Evolutionary conservation across 306 rosid genomes (phyloP).

Genomic region (Cercis canadensis): DNA sequence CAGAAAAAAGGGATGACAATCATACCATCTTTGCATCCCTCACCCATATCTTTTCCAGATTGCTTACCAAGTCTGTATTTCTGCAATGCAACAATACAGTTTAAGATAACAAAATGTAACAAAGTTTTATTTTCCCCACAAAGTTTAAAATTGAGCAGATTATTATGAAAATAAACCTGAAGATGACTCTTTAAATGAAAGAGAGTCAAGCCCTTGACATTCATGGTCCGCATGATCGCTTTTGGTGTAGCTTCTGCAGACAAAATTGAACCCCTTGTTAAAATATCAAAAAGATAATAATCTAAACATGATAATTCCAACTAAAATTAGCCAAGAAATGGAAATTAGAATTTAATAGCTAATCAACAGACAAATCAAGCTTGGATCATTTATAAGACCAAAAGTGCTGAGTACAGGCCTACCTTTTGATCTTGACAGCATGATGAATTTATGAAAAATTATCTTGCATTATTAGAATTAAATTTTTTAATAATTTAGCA

Average conservation of each 20-base stretch:
- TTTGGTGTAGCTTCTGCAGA: constrained; percentile 98
- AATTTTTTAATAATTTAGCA: neutral
- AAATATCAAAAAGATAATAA: constrained; percentile 39
- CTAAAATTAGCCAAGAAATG: neutral
- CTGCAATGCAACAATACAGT: constrained; percentile 58
- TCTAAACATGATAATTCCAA: constrained; percentile 17
- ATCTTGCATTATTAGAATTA: neutral
- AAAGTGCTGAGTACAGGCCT: constrained; percentile 7
- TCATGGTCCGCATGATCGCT: constrained; percentile 99
- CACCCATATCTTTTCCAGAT: constrained; percentile 91
- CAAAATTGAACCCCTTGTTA: constrained; percentile 45
- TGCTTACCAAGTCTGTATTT: constrained; percentile 97
- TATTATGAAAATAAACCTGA: constrained; percentile 63
- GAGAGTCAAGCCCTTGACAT: constrained; percentile 96
- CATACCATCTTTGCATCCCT: constrained; percentile 90
- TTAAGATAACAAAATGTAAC: constrained; percentile 12
- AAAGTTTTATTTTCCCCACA: constrained; percentile 32
- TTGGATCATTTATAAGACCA: constrained; percentile 12
- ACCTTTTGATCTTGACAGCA: constrained; percentile 17
- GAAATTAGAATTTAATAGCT: constrained; percentile 23
- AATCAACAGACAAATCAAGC: constrained; percentile 28
- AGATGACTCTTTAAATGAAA: constrained; percentile 99
- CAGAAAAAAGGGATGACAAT: constrained; percentile 37
- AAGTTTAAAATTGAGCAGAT: constrained; percentile 10
- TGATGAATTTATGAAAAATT: constrained; percentile 1